Evolutionary conservation across 2,329 filamentous ascomycete genomes (phyloP).

Genomic region (Colletotrichum liriopes): DNA sequence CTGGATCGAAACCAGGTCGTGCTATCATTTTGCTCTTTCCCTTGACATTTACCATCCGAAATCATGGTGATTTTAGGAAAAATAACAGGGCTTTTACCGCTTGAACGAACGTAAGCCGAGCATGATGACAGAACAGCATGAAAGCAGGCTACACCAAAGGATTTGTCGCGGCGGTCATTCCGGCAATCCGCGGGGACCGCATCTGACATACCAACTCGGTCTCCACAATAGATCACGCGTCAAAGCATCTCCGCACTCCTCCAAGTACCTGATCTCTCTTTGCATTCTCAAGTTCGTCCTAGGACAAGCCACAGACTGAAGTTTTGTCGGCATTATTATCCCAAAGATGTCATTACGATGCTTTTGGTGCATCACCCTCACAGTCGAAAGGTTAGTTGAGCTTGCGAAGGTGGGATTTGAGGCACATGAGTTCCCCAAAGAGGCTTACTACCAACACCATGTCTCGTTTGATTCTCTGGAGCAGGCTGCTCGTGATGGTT

Average conservation of each 20-base stretch:
- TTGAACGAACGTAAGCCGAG: no score
- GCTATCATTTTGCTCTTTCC: constrained; percentile 11
- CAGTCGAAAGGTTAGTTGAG: constrained; percentile 5
- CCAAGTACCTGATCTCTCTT: no score
- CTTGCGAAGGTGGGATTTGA: constrained; percentile 2
- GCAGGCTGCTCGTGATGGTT: neutral
- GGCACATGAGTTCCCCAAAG: neutral
- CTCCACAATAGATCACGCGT: no score
- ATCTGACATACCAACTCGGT: no score
- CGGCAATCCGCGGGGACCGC: no score
- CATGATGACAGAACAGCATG: no score
- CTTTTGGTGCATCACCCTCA: neutral
- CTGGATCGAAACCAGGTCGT: constrained; percentile 41
- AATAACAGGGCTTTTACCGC: neutral
- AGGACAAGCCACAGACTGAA: no score
- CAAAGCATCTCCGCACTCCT: no score
- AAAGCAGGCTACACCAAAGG: neutral
- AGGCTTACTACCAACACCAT: constrained; percentile 8
- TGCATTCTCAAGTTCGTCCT: no score
- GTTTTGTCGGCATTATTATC: no score
- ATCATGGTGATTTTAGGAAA: no score
- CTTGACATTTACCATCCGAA: no score
- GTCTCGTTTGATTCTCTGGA: constrained; percentile 6
- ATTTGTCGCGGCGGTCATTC: neutral
- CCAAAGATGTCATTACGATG: neutral